Base-by-base conservation (phyloP, 257 asterid genomes). In the Primulina huaijiensis region DNA sequence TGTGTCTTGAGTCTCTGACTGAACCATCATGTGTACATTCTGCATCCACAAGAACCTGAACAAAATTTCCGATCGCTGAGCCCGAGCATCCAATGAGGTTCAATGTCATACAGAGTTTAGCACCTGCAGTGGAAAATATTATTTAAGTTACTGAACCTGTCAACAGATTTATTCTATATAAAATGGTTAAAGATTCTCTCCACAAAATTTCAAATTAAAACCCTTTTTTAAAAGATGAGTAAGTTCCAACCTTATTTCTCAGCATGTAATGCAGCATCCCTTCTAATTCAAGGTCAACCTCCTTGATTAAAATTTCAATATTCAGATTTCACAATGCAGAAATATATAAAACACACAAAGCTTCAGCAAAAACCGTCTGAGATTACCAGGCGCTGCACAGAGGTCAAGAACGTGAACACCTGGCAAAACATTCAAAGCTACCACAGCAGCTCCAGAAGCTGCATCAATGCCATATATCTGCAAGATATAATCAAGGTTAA, bases 391-490 rank as follows among this genome's bases (percentile, higher is more conserved):
- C 38, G 97, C 97, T 59, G 97, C 92, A 74, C 99, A 94, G 60
- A 94, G 96, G 82, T 94, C 99, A 65, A 93, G 97, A 69, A 90
- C 86, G 33, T 86, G 96, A 79, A 90, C 99, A 71, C 96, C 96
- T 7, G 81, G 77, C 61, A 75, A 69, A 79, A 94, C 68, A 83
- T 72, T 87, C 89, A 94, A 79, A 71, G 96, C 95, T 64, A 85
- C 62, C 74, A 94, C 97, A 21, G 99, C 96, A 80, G 99, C 99
- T 75, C 97, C 99, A 40, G 99, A 94, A 76, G 96, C 90, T 59
- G 97, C 99, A 84, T 90, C 99, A 65, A 94, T 86, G 78, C 99
- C 99, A 85, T 94, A 91, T 75, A 94, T 88, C 99, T 93, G 85
- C 73, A 78, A 38, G 59, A 60, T 50, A 56, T 72, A 76, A 58